Percentiles rank a stretch among this genome's conserved stretches.
Evolutionary conservation across 2,329 filamentous ascomycete species (phyloP).

Genomic region (Trichoderma gracile): DNA sequence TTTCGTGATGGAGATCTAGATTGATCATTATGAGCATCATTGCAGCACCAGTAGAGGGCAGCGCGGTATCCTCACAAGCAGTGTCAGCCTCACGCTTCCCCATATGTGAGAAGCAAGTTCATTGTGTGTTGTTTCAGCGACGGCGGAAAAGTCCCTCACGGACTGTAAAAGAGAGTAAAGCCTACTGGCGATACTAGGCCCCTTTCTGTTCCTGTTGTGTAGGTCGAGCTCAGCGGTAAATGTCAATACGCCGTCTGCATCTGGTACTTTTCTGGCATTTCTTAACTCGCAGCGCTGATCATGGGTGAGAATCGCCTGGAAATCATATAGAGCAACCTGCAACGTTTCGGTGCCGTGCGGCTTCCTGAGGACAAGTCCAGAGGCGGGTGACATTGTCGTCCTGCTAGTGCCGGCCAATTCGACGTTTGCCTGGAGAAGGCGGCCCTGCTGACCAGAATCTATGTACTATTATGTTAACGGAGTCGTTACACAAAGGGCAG

Average conservation of each 20-base stretch:
- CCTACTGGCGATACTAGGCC: conserved; percentile 35
- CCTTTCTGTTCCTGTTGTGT: conserved; percentile 29
- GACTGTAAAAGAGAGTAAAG: conserved; percentile 39
- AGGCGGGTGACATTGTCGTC: no score
- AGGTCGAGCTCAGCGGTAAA: conserved; percentile 40
- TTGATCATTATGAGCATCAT: neutral
- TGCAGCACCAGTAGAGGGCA: rapidly evolving
- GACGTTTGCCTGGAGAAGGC: neutral
- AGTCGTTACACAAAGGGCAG: no score
- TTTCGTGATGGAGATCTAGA: conserved; percentile 39
- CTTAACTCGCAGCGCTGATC: conserved; percentile 24
- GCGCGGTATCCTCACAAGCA: conserved; percentile 34
- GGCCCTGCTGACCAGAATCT: neutral
- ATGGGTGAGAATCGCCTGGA: neutral
- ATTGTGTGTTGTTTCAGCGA: conserved; percentile 41
- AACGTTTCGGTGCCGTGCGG: neutral
- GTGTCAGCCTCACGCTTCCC: conserved; percentile 47
- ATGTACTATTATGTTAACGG: neutral
- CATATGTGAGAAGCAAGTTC: conserved; percentile 45
- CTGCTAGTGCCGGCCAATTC: neutral
- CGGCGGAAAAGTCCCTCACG: conserved; percentile 40
- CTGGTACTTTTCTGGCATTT: conserved; percentile 25
- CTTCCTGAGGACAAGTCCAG: neutral
- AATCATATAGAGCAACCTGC: conserved; percentile 7
- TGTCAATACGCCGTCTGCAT: conserved; percentile 36